These are phyloP conservation scores for Pluteus cervinus DNA, from an alignment of 768 basidiomycete species.

Conservation along the genomic window DNA sequence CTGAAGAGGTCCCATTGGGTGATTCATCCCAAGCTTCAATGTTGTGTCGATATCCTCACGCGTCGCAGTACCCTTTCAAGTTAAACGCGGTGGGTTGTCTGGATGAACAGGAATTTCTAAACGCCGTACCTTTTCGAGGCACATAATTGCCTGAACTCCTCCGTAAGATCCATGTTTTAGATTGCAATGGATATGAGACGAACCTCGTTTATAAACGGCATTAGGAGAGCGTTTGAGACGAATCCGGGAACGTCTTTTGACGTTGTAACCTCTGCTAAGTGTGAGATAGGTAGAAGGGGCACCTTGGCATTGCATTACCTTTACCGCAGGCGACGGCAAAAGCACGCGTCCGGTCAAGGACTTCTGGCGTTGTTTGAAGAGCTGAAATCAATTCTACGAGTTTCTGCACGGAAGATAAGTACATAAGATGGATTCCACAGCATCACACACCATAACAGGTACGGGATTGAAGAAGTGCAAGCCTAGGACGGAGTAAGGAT, in stretches of 20 bases:
- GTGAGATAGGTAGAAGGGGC: neutral
- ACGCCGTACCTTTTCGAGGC: constrained; percentile 69
- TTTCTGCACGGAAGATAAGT: constrained; percentile 43
- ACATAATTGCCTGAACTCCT: constrained; percentile 83
- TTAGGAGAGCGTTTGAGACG: constrained; percentile 90
- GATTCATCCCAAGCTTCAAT: constrained; percentile 87
- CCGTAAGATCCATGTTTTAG: neutral
- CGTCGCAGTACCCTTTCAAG: constrained; percentile 78
- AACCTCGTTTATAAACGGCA: constrained; percentile 97
- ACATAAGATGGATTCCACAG: neutral
- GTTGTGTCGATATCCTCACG: constrained; percentile 96
- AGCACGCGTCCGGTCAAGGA: constrained; percentile 66
- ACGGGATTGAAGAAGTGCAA: constrained; percentile 97
- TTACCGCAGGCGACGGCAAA: constrained; percentile 91
- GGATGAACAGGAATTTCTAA: neutral
- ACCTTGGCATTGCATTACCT: constrained; percentile 35
- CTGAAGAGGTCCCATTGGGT: constrained; percentile 92
- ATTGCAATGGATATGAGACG: neutral
- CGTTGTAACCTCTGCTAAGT: constrained; percentile 71
- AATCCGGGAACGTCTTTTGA: constrained; percentile 93
- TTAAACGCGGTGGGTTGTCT: neutral
- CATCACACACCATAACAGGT: constrained; percentile 76
- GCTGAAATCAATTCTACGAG: constrained; percentile 94
- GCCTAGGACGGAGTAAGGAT: constrained; percentile 32
- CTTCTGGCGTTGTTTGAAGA: constrained; percentile 79